These are phyloP conservation scores for Cyclotella baltica DNA, from an alignment of 108 stramenopile species.

Conservation along the genomic window DNA sequence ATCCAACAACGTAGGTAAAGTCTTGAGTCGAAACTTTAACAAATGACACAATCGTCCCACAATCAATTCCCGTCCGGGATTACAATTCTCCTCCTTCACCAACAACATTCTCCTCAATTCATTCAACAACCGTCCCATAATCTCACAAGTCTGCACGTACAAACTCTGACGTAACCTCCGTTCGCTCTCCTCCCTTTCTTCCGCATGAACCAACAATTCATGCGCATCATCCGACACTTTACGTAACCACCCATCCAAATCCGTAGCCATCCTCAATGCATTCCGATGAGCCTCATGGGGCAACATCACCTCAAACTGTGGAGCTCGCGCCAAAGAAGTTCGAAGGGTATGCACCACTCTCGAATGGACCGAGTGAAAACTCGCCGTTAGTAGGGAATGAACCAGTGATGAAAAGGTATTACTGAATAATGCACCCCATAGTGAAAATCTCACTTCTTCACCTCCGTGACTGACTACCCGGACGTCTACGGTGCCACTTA, in stretches of 20 bases:
- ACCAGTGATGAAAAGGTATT: conserved; percentile 88
- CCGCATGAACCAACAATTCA: conserved; percentile 89
- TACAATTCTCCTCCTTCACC: conserved; percentile 47
- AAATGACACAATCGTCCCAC: conserved; percentile 87
- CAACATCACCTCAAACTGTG: conserved; percentile 68
- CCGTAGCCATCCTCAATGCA: conserved; percentile 80
- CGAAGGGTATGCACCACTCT: conserved; percentile 80
- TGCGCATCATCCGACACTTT: conserved; percentile 90
- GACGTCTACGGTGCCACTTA: conserved; percentile 74
- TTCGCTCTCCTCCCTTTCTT: conserved; percentile 89
- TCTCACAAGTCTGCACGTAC: conserved; percentile 93
- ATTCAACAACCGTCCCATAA: conserved; percentile 85
- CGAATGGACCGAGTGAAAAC: conserved; percentile 86
- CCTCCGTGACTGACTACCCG: conserved; percentile 68
- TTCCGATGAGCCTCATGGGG: conserved; percentile 92
- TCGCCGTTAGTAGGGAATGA: conserved; percentile 81
- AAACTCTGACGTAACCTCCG: conserved; percentile 80
- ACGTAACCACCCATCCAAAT: conserved; percentile 71
- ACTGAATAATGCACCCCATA: conserved; percentile 87
- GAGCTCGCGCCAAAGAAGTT: conserved; percentile 82
- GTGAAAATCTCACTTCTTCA: conserved; percentile 82
- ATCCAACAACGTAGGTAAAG: conserved; percentile 80
- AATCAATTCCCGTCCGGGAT: conserved; percentile 79
- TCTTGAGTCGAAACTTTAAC: conserved; percentile 83
- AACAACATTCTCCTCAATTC: conserved; percentile 84